These are phyloP conservation scores for Amphirosellinia nigrospora DNA, from an alignment of 495 filamentous ascomycete species.

Conservation along the genomic window DNA sequence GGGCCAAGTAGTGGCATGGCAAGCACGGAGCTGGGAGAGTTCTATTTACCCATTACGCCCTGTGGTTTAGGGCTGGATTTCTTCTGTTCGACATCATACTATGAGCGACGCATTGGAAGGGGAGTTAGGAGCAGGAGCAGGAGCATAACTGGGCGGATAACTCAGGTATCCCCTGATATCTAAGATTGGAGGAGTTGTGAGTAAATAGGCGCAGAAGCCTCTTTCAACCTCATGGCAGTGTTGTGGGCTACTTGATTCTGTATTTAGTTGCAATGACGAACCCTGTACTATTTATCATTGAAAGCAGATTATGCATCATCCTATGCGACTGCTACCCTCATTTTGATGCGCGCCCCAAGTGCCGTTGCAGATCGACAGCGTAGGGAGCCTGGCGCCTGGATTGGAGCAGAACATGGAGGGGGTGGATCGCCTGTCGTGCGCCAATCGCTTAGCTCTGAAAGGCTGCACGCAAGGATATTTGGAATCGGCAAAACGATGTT, in stretches of 20 bases:
- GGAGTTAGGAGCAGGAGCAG: conserved; percentile 24
- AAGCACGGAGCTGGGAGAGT: background rate
- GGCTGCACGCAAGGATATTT: conserved; percentile 16
- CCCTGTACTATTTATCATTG: background rate
- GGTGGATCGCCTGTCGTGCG: conserved; percentile 2
- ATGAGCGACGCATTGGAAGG: conserved; percentile 16
- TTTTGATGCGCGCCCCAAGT: background rate
- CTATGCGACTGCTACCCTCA: conserved; percentile 4
- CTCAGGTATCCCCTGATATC: conserved; percentile 11
- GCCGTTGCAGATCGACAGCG: conserved; percentile 6
- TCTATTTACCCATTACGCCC: conserved; percentile 1
- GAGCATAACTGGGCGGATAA: conserved; percentile 12
- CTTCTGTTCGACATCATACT: conserved; percentile 7
- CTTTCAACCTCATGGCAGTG: background rate
- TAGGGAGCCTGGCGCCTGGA: background rate
- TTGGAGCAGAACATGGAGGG: background rate
- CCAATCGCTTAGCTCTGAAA: conserved; percentile 18
- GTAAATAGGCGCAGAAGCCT: background rate
- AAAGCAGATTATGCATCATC: conserved; percentile 6
- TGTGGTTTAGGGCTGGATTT: background rate
- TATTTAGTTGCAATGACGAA: conserved; percentile 19
- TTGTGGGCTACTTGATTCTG: background rate
- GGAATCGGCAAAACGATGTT: conserved; percentile 15
- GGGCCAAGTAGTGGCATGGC: conserved; percentile 1
- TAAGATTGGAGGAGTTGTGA: conserved; percentile 11